Evolutionary conservation across 2,329 filamentous ascomycete species (phyloP).

Genomic region (Leptographium radiaticola): DNA sequence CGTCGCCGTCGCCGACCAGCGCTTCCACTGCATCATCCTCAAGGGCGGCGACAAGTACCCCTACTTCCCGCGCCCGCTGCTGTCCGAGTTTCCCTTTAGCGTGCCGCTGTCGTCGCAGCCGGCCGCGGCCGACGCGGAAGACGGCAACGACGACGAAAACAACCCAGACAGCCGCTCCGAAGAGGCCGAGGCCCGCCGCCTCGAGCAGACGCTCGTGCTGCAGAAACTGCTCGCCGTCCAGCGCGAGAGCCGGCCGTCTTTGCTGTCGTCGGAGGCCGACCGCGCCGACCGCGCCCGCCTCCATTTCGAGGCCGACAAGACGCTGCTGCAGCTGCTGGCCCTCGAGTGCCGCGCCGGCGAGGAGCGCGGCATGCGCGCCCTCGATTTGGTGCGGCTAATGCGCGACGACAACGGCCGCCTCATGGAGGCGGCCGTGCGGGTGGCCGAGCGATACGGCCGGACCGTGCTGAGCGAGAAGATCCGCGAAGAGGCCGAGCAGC

Average conservation of each 20-base stretch:
- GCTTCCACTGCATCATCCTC: constrained; percentile 97
- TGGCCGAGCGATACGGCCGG: constrained; percentile 74
- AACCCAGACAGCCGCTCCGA: constrained; percentile 16
- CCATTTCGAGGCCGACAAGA: constrained; percentile 81
- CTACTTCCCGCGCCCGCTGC: constrained; percentile 78
- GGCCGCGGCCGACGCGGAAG: constrained; percentile 1
- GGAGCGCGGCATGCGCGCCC: constrained; percentile 83
- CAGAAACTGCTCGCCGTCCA: constrained; percentile 60
- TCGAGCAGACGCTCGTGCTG: constrained; percentile 76
- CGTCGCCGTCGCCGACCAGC: constrained; percentile 78
- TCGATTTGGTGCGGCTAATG: constrained; percentile 84
- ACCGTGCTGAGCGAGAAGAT: constrained; percentile 83
- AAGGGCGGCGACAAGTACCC: constrained; percentile 90
- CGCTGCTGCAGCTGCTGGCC: constrained; percentile 75
- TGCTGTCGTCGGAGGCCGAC: not conserved
- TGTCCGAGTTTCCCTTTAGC: constrained; percentile 87
- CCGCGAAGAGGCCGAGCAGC: constrained; percentile 61
- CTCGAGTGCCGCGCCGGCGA: constrained; percentile 86
- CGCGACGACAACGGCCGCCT: constrained; percentile 74
- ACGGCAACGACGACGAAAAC: constrained; percentile 15
- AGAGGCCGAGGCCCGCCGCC: constrained; percentile 38
- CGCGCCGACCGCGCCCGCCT: constrained; percentile 37
- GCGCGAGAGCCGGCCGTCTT: constrained; percentile 47
- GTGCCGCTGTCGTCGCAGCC: constrained; percentile 57
- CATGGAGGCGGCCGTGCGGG: constrained; percentile 80